These are phyloP conservation scores for Ephemerocybe angulata DNA, from an alignment of 768 basidiomycete genomes.

Conservation along the genomic window DNA sequence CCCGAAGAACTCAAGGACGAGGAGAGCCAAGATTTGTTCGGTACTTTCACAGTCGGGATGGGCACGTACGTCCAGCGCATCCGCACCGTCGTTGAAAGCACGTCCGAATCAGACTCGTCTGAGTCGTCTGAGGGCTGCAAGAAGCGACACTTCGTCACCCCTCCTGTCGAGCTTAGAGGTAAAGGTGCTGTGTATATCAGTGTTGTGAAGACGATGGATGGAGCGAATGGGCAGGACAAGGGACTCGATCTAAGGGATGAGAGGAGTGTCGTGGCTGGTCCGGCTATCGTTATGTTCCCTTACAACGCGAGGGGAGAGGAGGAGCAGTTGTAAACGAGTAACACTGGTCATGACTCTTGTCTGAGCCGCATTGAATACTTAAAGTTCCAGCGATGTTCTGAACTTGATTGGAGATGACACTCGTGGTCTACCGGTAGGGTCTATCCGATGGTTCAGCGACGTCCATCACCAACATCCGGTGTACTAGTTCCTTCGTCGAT, in stretches of 20 bases:
- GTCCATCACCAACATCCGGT: too few relatives aligned
- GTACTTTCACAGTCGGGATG: conserved; percentile 38
- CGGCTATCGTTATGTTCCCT: conserved; percentile 41
- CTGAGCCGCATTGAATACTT: too few relatives aligned
- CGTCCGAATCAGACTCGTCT: not conserved
- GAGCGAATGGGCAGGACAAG: conserved; percentile 19
- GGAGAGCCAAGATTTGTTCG: conserved; percentile 29
- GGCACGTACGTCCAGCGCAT: conserved; percentile 5
- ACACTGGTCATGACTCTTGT: too few relatives aligned
- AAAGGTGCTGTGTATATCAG: conserved; percentile 51
- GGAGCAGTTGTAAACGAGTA: too few relatives aligned
- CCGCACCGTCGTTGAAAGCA: not conserved
- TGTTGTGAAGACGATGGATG: conserved; percentile 30
- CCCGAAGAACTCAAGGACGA: conserved; percentile 13
- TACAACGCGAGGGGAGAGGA: conserved; percentile 22
- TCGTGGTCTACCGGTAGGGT: too few relatives aligned
- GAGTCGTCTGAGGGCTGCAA: not conserved
- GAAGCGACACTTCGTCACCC: not conserved
- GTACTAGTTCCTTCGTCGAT: too few relatives aligned
- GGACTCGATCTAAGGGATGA: conserved; percentile 36
- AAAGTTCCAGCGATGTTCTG: too few relatives aligned
- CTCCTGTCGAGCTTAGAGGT: conserved; percentile 22
- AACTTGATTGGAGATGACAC: too few relatives aligned
- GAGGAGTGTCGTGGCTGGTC: conserved; percentile 56
- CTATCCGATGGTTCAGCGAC: too few relatives aligned